These are phyloP conservation scores for Piromyces sp. DNA, from an alignment of 192 early-diverging fungal genomes.

Conservation along the genomic window DNA sequence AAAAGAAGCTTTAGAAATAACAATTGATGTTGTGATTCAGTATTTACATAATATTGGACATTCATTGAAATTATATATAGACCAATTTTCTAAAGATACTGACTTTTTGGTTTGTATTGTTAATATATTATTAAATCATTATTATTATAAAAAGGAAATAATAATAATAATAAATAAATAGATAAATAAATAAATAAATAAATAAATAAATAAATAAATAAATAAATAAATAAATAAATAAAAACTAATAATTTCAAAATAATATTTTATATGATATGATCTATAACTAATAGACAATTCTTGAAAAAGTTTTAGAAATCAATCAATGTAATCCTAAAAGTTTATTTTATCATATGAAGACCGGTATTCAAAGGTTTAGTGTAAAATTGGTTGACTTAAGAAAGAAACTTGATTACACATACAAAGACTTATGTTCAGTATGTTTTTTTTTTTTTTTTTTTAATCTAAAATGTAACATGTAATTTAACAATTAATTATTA, in stretches of 20 bases:
- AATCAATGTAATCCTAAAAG: not conserved
- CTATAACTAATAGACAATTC: not conserved
- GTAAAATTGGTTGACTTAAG: slow-evolving; percentile 56
- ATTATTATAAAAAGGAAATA: too few relatives aligned
- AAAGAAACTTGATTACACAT: slow-evolving; percentile 51
- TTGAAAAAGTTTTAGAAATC: not conserved
- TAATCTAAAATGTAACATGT: too few relatives aligned
- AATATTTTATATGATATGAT: too few relatives aligned
- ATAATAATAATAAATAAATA: too few relatives aligned
- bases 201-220: too few relatives aligned
- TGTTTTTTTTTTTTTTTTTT: not conserved
- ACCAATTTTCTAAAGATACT: not conserved
- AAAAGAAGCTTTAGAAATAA: not conserved
- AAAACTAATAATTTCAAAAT: too few relatives aligned
- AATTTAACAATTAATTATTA: too few relatives aligned
- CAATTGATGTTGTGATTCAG: not conserved
- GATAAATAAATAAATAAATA: too few relatives aligned
- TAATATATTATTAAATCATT: too few relatives aligned
- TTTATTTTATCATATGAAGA: slow-evolving; percentile 60
- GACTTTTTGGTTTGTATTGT: not conserved
- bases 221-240: too few relatives aligned
- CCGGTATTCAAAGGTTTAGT: slow-evolving; percentile 60
- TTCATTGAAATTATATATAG: not conserved
- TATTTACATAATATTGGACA: not conserved
- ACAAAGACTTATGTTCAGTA: slow-evolving; percentile 26